These are phyloP conservation scores for Cutaneotrichosporon sp. DNA, from an alignment of 1,284 basidiomycete genomes.

Conservation along the genomic window DNA sequence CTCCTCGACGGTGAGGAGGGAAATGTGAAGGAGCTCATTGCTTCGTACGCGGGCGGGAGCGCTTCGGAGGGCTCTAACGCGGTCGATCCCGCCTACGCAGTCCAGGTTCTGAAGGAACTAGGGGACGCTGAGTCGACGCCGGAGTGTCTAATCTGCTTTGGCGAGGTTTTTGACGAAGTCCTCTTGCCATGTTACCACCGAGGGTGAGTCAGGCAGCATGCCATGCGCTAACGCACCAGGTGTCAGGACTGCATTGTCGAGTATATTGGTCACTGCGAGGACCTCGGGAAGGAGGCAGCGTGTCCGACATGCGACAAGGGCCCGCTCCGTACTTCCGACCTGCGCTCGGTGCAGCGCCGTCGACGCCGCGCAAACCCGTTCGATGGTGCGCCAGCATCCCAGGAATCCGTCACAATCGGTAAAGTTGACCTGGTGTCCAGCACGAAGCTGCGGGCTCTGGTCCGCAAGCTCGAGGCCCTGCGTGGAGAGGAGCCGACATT, in stretches of 20 bases:
- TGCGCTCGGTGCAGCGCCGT: conserved; percentile 39
- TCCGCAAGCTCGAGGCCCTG: conserved; percentile 39
- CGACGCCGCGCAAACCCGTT: conserved; percentile 44
- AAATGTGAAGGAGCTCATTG: conserved; percentile 60
- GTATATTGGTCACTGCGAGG: conserved; percentile 46
- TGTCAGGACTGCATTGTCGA: conserved; percentile 49
- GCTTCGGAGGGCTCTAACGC: conserved; percentile 37
- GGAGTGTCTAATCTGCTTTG: conserved; percentile 73
- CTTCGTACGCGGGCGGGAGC: conserved; percentile 52
- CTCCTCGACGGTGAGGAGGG: conserved; percentile 49
- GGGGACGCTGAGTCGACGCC: conserved; percentile 45
- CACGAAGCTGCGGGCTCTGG: conserved; percentile 56
- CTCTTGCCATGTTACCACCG: conserved; percentile 74
- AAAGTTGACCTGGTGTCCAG: conserved; percentile 80
- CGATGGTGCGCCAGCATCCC: conserved; percentile 12
- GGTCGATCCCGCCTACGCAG: conserved; percentile 55
- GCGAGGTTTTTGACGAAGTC: conserved; percentile 54
- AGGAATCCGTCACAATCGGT: conserved; percentile 54
- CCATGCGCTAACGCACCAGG: conserved; percentile 24
- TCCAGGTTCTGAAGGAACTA: conserved; percentile 62
- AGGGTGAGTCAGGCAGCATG: conserved; percentile 54
- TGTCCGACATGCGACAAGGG: conserved; percentile 47
- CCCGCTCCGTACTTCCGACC: conserved; percentile 31
- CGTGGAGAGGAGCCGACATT: conserved; percentile 61
- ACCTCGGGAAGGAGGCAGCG: conserved; percentile 38